Evolutionary conservation across 176 grass and related monocot genomes (phyloP), one percentile per base, ranked within the genome.

Genomic region (Avena atlantica): DNA sequence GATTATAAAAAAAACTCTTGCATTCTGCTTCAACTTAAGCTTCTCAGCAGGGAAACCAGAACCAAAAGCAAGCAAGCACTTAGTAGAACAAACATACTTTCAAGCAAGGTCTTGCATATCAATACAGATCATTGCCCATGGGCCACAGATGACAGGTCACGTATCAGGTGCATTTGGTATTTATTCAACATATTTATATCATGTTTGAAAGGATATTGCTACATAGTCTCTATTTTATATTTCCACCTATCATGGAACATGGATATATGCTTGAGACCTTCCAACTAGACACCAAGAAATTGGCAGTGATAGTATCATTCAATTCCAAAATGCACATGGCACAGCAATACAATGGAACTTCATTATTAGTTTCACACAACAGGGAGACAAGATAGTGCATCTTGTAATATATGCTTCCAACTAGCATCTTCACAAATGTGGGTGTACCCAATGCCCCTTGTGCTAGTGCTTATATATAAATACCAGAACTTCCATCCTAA

Each of bases 321-420:
- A 19, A 58, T 51, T 57, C 23, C 17, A 68, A 80, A 85, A 67
- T 19, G 27, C 50, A 66, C 52, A 78, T 61, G 60, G 23, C 3
- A 81, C 49, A 73, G 24, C 24, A 60, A 76, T 24, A 77, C 20
- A 13, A 14, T 48, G 55, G 44, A 77, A 34, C 13, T 27, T 70
- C 20, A 69, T 23, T 15, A 86, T 82, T 49, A 82, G 19, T 68
- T 76, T 86, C 40, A 50, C 19, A 85, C 65, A 70, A 66, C 55
- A 80, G 4, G 68, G 60, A 36, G 19, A 81, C 48, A 44, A 77
- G 60, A 61, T 53, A 61, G 29, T 70, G 51, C 70, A 82, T 42
- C 59, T 76, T 37, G 70, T 49, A 82, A 51, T 29, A 87, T 59
- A 79, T 70, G 1, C 51, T 76, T 84, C 42, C 37, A 20, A 42